Evolutionary conservation across 768 basidiomycete genomes (phyloP), one percentile per base, ranked within the genome.

Genomic region (Candolleomyces eurysporus): DNA sequence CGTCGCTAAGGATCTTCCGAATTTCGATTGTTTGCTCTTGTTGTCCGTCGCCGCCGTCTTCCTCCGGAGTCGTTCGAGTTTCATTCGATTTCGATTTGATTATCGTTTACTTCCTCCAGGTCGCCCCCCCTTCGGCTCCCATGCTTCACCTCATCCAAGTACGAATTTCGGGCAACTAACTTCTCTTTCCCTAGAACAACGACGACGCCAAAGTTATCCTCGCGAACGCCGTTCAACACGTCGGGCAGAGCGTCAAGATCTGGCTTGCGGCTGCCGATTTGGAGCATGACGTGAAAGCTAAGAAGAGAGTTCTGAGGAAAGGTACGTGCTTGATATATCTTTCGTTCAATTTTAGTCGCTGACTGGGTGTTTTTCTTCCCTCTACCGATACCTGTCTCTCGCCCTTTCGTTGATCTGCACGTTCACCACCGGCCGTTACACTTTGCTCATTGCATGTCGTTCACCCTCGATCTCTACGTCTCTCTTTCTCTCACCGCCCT

Each of bases 181-280:
- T 2, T 4, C 26, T 26, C 2, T 26, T 31, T 17, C 53, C 58
- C 17, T 65, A 96, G 94, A 93, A 89, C 59, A 90, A 88, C 61
- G 88, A 94, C 19, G 96, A 98, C 66, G 95, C 95, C 1, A 98
- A 98, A 72, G 82, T 98, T 52, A 90, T 98, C 48, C 81, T 98
- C 5, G 96, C 95, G 0, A 90, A 92, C 65, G 96, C 97, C 0
- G 94, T 97, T 0, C 95, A 96, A 70, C 93, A 98, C 66, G 88
- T 98, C 0, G 90, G 88, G 0, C 94, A 96, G 68, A 95, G 92
- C 53, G 95, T 98, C 30, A 96, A 94, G 74, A 89, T 98, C 40
- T 99, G 97, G 97, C 78, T 98, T 36, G 91, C 92, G 22, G 96
- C 97, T 0, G 88, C 96, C 7, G 90, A 94, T 64, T 78, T 99